A percentile compares a stretch with the other conserved stretches of the same genome.
Evolutionary conservation across 2,329 filamentous ascomycete genomes (phyloP).

Genomic region (Malbranchea cinnamomea): DNA sequence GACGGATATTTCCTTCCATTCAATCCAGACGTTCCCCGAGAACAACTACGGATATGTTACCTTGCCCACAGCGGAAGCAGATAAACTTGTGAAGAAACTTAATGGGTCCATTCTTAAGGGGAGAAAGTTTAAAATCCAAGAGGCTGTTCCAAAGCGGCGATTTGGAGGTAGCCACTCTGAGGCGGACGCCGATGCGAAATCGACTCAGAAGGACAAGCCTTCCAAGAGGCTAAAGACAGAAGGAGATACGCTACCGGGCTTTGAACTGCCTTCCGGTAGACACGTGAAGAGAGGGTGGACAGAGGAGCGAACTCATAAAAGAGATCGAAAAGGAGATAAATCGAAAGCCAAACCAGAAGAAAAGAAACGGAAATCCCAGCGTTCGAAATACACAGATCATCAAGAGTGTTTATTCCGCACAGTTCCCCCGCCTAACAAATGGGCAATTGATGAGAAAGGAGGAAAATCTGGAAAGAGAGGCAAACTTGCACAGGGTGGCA

Average conservation of each 20-base stretch:
- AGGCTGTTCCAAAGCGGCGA: conserved; percentile 52
- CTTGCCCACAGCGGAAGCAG: conserved; percentile 63
- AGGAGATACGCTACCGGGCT: conserved; percentile 45
- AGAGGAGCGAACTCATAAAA: conserved; percentile 37
- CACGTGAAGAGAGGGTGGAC: conserved; percentile 87
- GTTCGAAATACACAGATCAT: conserved; percentile 66
- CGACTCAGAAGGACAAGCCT: conserved; percentile 27
- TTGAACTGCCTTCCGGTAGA: conserved; percentile 56
- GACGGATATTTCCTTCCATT: conserved; percentile 76
- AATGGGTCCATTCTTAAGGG: conserved; percentile 77
- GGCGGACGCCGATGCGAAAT: conserved; percentile 19
- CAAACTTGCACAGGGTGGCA: conserved; percentile 47
- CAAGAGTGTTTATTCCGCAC: conserved; percentile 78
- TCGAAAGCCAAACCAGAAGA: conserved; percentile 35
- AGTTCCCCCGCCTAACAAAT: conserved; percentile 48
- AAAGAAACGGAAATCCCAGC: conserved; percentile 40
- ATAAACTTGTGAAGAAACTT: conserved; percentile 82
- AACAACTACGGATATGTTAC: conserved; percentile 82
- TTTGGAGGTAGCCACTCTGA: no score
- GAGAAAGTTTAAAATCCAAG: conserved; percentile 68
- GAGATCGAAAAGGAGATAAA: conserved; percentile 31
- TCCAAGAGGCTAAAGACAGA: conserved; percentile 39
- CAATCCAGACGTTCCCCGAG: conserved; percentile 75
- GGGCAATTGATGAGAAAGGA: conserved; percentile 16
- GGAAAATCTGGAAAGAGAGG: conserved; percentile 29